phyloP scores from a whole-genome alignment of 1,284 basidiomycete species.

The Marasmius sp. region DNA sequence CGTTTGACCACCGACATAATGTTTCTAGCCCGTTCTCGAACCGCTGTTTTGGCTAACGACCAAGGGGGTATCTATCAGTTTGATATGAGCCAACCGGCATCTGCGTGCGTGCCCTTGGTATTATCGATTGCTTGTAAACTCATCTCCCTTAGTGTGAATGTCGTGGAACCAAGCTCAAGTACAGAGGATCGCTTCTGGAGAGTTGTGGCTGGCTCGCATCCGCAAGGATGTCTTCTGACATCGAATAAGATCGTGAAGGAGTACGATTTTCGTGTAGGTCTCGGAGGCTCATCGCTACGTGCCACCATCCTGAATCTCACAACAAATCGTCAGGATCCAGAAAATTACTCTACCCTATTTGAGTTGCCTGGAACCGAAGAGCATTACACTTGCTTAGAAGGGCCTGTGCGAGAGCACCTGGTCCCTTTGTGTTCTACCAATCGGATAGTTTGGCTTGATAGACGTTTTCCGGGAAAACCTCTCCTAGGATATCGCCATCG shows the following conservation, averaged over 20 bases:
- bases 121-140: background rate
- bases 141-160: background rate
- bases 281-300: background rate
- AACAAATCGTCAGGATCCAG: conserved; percentile 17
- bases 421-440: conserved; percentile 57
- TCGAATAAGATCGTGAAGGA: conserved; percentile 33
- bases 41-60: conserved; percentile 42
- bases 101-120: background rate
- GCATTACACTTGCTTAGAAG: conserved; percentile 53
- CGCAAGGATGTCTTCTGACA: conserved; percentile 26
- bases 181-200: conserved; percentile 32
- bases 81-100: conserved; percentile 30
- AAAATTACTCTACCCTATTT: conserved; percentile 31
- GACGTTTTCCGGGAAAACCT: conserved; percentile 52
- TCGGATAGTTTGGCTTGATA: conserved; percentile 68
- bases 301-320: background rate
- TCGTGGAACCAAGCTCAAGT: background rate
- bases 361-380: conserved; percentile 31
- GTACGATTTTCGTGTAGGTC: conserved; percentile 51
- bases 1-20: conserved; percentile 46
- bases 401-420: conserved; percentile 39
- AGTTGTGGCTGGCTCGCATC: conserved; percentile 19
- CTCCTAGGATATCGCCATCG: conserved; percentile 61
- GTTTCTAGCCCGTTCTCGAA: conserved; percentile 26
- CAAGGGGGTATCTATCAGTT: conserved; percentile 42